These are phyloP conservation scores for Barnettozyma siamensis DNA, from an alignment of 805 yeast species.

Conservation along the genomic window DNA sequence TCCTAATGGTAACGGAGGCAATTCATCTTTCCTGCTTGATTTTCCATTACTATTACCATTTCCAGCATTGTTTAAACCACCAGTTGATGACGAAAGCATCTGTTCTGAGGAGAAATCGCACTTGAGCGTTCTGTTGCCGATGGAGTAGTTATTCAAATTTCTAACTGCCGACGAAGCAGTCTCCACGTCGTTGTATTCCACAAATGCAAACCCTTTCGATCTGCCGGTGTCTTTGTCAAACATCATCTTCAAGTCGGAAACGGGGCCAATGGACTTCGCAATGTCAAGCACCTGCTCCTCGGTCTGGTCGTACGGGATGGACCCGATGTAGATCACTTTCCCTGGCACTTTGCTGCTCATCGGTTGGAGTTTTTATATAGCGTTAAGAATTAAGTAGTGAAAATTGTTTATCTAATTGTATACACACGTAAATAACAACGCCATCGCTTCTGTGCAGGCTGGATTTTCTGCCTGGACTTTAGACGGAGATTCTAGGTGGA, in stretches of 20 bases:
- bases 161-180: slow-evolving; percentile 90
- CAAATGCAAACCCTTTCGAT: slow-evolving; percentile 86
- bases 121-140: slow-evolving; percentile 65
- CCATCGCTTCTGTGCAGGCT: neutral
- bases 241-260: slow-evolving; percentile 63
- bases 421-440: neutral
- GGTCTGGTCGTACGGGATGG: slow-evolving; percentile 88
- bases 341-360: slow-evolving; percentile 24
- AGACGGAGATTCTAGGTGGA: too few relatives aligned
- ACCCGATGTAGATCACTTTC: slow-evolving; percentile 67
- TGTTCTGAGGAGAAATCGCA: slow-evolving; percentile 69
- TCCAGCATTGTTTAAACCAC: slow-evolving; percentile 1
- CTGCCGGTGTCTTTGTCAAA: slow-evolving; percentile 87
- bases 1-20: slow-evolving; percentile 55
- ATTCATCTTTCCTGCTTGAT: slow-evolving; percentile 17
- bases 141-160: slow-evolving; percentile 71
- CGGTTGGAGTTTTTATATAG: too few relatives aligned
- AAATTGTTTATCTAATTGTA: neutral
- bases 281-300: slow-evolving; percentile 89
- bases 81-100: slow-evolving; percentile 14
- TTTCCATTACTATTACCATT: slow-evolving; percentile 8
- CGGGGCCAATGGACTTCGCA: slow-evolving; percentile 86
- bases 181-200: slow-evolving; percentile 70
- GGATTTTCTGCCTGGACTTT: neutral
- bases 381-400: too few relatives aligned